Conservation (phyloP, 768 basidiomycete species). For the Leccinum pellstonianum region DNA sequence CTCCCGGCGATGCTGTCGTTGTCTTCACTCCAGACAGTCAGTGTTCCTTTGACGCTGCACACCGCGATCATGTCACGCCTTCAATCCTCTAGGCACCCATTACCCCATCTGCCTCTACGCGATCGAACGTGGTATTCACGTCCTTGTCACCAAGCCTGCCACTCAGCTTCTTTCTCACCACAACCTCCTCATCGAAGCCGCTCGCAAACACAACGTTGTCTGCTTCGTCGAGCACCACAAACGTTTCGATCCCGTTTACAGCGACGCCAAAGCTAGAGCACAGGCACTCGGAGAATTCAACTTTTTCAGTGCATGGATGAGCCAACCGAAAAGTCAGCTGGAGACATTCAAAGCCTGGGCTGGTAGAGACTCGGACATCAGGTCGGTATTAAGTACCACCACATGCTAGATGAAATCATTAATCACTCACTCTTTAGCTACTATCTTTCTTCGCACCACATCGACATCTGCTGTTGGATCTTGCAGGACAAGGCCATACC, state of each 20-base stretch:
- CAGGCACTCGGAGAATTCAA: slow-evolving; percentile 84
- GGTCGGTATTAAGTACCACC: slow-evolving; percentile 38
- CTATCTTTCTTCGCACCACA: slow-evolving; percentile 94
- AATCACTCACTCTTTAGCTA: slow-evolving; percentile 49
- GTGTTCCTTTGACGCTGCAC: slow-evolving; percentile 24
- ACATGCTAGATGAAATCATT: not conserved
- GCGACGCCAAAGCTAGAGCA: slow-evolving; percentile 81
- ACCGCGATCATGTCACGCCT: not conserved
- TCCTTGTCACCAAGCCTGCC: slow-evolving; percentile 91
- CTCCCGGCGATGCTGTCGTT: slow-evolving; percentile 84
- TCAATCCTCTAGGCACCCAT: slow-evolving; percentile 60
- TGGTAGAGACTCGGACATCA: slow-evolving; percentile 91
- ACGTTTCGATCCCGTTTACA: slow-evolving; percentile 89
- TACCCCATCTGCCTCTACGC: slow-evolving; percentile 84
- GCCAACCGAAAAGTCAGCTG: slow-evolving; percentile 91
- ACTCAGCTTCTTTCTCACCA: slow-evolving; percentile 85
- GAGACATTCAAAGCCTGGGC: slow-evolving; percentile 97
- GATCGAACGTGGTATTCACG: slow-evolving; percentile 81
- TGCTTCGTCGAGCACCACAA: slow-evolving; percentile 97
- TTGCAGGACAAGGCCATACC: slow-evolving; percentile 72
- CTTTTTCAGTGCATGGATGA: slow-evolving; percentile 98
- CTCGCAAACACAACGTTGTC: slow-evolving; percentile 75
- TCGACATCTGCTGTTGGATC: slow-evolving; percentile 87
- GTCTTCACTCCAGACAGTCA: slow-evolving; percentile 91
- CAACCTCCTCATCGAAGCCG: slow-evolving; percentile 70